These are phyloP conservation scores for Boletus barrowsii DNA, from an alignment of 768 basidiomycete genomes.

Conservation along the genomic window DNA sequence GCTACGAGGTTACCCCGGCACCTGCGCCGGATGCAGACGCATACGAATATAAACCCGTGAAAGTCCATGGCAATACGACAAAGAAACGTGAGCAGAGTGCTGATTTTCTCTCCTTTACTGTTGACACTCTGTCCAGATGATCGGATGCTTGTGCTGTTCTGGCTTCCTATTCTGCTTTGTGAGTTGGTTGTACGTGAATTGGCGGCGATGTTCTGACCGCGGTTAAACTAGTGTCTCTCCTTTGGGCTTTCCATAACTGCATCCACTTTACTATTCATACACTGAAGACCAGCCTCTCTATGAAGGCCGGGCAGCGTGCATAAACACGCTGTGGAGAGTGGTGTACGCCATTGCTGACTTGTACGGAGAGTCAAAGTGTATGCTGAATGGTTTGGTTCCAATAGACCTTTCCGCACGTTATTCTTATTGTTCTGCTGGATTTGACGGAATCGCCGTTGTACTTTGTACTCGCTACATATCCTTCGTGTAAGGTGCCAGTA, in stretches of 20 bases:
- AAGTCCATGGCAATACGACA: slow-evolving; percentile 40
- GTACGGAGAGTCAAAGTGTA: not conserved
- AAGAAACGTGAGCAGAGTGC: slow-evolving; percentile 58
- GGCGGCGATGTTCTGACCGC: slow-evolving; percentile 4
- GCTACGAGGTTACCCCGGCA: slow-evolving; percentile 44
- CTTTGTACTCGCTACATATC: slow-evolving; percentile 20
- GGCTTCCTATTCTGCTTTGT: slow-evolving; percentile 83
- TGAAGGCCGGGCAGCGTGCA: slow-evolving; percentile 41
- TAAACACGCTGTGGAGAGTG: slow-evolving; percentile 12
- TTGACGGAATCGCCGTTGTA: slow-evolving; percentile 15
- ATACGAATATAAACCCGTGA: slow-evolving; percentile 59
- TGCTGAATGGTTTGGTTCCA: slow-evolving; percentile 1
- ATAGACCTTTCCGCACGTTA: slow-evolving; percentile 6
- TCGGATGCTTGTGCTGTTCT: slow-evolving; percentile 81
- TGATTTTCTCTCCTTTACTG: not conserved
- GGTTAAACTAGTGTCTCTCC: slow-evolving; percentile 46
- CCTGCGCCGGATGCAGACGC: slow-evolving; percentile 69
- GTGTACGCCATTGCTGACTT: slow-evolving; percentile 1
- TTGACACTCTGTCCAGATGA: slow-evolving; percentile 51
- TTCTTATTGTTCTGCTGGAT: slow-evolving; percentile 21
- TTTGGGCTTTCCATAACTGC: slow-evolving; percentile 59
- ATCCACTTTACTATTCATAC: slow-evolving; percentile 50
- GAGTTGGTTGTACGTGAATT: slow-evolving; percentile 33
- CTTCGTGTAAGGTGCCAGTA: slow-evolving; percentile 17
- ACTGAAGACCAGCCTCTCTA: slow-evolving; percentile 45